Base-by-base conservation (phyloP, 768 basidiomycete genomes). In the Kwoniella mangroviensis region DNA sequence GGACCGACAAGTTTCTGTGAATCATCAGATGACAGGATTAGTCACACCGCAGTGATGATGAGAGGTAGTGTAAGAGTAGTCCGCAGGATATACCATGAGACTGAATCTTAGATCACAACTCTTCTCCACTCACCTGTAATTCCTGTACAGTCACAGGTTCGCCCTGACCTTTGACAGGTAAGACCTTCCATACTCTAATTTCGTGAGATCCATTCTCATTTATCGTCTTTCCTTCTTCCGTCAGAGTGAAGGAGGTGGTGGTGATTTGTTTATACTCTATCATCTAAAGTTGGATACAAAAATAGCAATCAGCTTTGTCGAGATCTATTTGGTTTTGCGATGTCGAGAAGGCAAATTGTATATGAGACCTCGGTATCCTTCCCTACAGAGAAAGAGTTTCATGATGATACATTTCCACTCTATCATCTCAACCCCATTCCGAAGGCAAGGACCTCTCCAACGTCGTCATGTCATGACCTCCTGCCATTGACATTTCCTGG, bases 171-270 rank as follows among this genome's bases (percentile, higher is more conserved):
- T 89, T 91, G 4, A 78, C 72, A 7, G 92, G 92, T 4, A 96
- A 86, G 22, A 88, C 92, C 58, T 87, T 85, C 96, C 96, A 99
- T 42, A 98, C 93, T 67, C 92, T 89, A 57, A 91, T 93, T 85
- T 99, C 97, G 83, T 98, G 94, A 15, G 95, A 98, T 45, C 97
- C 97, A 51, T 90, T 84, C 51, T 86, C 83, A 24, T 89, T 88
- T 73, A 98, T 92, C 75, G 90, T 89, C 22, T 85, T 79, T 22
- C 97, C 97, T 85, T 99, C 97, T 0, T 88, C 83, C 15, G 93
- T 94, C 53, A 93, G 87, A 7, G 85, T 85, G 85, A 94, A 90
- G 13, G 89, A 87, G 5, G 89, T 84, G 4, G 89, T 86, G 81
- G 95, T 93, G 77, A 93, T 89, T 66, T 83, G 82, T 15, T 69